phyloP scores from a whole-genome alignment of 768 basidiomycete genomes.

The Hortiboletus campestris region DNA sequence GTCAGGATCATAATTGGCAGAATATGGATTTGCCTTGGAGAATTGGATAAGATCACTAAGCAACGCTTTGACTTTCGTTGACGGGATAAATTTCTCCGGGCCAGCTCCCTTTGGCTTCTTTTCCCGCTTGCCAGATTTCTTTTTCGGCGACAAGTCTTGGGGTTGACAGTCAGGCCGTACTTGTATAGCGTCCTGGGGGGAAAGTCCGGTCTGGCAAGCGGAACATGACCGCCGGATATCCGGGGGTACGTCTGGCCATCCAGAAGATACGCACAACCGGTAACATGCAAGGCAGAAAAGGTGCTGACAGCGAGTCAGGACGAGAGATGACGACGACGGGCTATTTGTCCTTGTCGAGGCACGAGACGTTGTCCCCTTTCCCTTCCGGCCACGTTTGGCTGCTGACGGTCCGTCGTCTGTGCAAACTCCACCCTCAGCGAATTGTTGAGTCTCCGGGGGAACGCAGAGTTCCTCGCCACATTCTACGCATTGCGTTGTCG shows the following conservation, averaged over 20 bases:
- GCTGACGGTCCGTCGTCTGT: conserved; percentile 52
- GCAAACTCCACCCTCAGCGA: conserved; percentile 40
- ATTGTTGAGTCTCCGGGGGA: conserved; percentile 41
- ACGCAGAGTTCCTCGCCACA: conserved; percentile 76
- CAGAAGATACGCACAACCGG: conserved; percentile 70
- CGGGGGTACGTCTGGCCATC: conserved; percentile 70
- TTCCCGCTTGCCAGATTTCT: conserved; percentile 63
- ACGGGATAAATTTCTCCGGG: conserved; percentile 63
- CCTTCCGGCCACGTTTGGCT: conserved; percentile 51
- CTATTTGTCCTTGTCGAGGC: conserved; percentile 72
- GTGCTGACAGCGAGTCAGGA: conserved; percentile 93
- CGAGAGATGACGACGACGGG: conserved; percentile 57
- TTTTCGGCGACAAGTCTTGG: conserved; percentile 49
- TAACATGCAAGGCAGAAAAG: conserved; percentile 89
- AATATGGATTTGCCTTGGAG: conserved; percentile 83
- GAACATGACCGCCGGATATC: conserved; percentile 67
- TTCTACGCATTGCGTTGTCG: conserved; percentile 85
- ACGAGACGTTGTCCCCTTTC: conserved; percentile 60
- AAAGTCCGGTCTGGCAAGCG: conserved; percentile 70
- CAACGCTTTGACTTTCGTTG: conserved; percentile 87
- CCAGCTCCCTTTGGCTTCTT: conserved; percentile 56
- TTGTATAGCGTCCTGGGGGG: conserved; percentile 76
- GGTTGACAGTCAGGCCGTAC: conserved; percentile 58
- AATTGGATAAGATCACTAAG: conserved; percentile 76
- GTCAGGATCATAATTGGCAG: conserved; percentile 79